Evolutionary conservation across 2,329 filamentous ascomycete genomes (phyloP), one percentile per base, ranked within the genome.

Genomic region (Elsinoe fawcettii): DNA sequence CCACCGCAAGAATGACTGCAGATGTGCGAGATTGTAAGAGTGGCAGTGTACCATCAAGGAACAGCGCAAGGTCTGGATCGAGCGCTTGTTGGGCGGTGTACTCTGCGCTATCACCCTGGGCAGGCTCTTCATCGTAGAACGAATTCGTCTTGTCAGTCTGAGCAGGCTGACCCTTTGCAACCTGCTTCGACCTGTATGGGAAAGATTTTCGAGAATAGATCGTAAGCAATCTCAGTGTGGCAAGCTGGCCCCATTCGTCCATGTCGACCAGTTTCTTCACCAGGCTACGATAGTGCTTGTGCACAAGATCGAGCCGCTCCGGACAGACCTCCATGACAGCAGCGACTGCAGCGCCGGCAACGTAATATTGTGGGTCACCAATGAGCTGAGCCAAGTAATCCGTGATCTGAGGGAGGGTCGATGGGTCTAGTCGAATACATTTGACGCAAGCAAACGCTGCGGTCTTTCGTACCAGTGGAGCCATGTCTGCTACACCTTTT

Each of bases 181-280:
- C 73, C 62, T 77, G 83, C 62, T 77, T 77, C 7, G 77, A 86
- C 67, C 80, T 80, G 57, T 80, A 78, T 0, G 93, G 91, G 64
- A 99, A 99, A 70, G 90, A 96, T 67, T 82, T 87, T 56, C 93
- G 83, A 1, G 88, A 84, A 70, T 99, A 99, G 20, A 84, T 76
- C 1, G 87, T 86, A 82, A 97, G 85, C 62, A 99, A 76, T 37
- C 84, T 81, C 64, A 99, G 69, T 2, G 88, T 88, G 1, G 90
- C 87, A 56, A 97, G 72, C 73, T 99, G 93, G 41, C 90, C 88
- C 93, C 93, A 99, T 73, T 99, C 93, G 67, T 99, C 93, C 93
- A 99, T 99, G 69, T 99, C 93, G 22, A 96, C 90, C 55, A 97
- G 75, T 75, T 96, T 96, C 70, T 84, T 88, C 61, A 95, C 85